Base-by-base conservation (phyloP, 352 stramenopile species). In the Globisporangium emineosum region DNA sequence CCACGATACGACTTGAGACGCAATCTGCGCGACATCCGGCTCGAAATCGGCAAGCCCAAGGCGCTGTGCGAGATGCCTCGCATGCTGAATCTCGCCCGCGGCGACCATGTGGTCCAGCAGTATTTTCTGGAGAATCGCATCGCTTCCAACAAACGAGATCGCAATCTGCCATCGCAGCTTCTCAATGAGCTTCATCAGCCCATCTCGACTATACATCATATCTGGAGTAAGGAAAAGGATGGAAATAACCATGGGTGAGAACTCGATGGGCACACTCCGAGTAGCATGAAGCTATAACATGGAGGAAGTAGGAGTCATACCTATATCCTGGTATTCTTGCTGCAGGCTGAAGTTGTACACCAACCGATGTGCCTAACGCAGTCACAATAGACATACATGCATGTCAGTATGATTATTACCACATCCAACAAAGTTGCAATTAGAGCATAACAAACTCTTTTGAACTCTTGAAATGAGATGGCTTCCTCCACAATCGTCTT, bases 151-250 rank as follows among this genome's bases (percentile, higher is more conserved):
- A 64, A 89, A 91, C 13, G 79, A 78, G 35, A 85, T 66, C 27
- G 81, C 81, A n/a, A 91, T 64, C 17, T 84, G 69, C 81, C 79
- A 91, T 33, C 75, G 77, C 49, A 85, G 70, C 47, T 79, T 81
- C 45, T 89, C 76, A 30, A 89, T 83, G n/a, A 91, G 70, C 57
- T 79, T 75, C 27, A 81, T 45, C 13, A 89, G 54, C 30, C 73
- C 71, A 60, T 91, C 81, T 9, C 78, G 77, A 53, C 70, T 86
- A 65, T 89, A 89, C 17, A 91, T 63, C n/a, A 76, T 70, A 21
- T 89, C 76, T 81, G 7, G 6, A 45, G 8, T 17, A 58, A 2
- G 5, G 5, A 30, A 15, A 12, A 58, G 19, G 12, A 27, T 9
- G 42, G 29, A 35, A 19, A 19, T 10, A 40, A 5, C 12, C 8